Percentiles rank a stretch among this genome's conserved stretches.
phyloP scores from a whole-genome alignment of 116 monocot genomes.

The Posidonia oceanica region DNA sequence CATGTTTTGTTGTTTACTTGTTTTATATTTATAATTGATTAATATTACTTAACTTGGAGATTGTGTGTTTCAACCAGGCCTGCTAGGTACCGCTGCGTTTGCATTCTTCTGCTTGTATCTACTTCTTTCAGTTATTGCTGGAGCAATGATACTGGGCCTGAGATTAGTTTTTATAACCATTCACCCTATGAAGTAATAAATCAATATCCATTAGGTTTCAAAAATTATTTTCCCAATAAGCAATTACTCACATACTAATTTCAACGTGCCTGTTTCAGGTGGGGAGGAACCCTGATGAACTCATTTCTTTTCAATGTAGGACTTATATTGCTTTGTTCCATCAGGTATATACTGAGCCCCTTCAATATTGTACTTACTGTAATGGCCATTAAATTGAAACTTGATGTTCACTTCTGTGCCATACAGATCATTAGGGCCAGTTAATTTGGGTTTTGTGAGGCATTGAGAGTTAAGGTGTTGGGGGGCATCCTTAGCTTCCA shows the following conservation, averaged over 20 bases:
- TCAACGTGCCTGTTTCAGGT: constrained; percentile 31
- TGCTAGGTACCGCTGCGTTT: constrained; percentile 91
- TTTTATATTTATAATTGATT: background rate
- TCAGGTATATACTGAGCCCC: constrained; percentile 36
- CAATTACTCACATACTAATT: background rate
- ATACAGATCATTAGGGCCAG: background rate
- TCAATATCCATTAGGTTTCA: background rate
- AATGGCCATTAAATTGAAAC: background rate
- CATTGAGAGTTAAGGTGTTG: too few species aligned
- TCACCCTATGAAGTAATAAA: constrained; percentile 98
- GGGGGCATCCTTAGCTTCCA: too few species aligned
- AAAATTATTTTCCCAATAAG: background rate
- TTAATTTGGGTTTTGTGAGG: too few species aligned
- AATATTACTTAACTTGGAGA: constrained; percentile 1
- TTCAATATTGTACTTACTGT: background rate
- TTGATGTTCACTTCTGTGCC: background rate
- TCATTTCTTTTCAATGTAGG: constrained; percentile 98
- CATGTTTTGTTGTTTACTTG: constrained; percentile 2
- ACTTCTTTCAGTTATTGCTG: constrained; percentile 90
- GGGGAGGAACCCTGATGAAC: constrained; percentile 98
- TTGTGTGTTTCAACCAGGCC: constrained; percentile 39
- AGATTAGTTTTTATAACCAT: constrained; percentile 91
- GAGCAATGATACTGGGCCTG: constrained; percentile 94
- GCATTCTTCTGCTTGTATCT: constrained; percentile 99
- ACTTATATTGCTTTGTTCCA: constrained; percentile 88